Evolutionary conservation across 1,284 basidiomycete genomes (phyloP), one percentile per base, ranked within the genome.

Genomic region (Omphalotus olearius): DNA sequence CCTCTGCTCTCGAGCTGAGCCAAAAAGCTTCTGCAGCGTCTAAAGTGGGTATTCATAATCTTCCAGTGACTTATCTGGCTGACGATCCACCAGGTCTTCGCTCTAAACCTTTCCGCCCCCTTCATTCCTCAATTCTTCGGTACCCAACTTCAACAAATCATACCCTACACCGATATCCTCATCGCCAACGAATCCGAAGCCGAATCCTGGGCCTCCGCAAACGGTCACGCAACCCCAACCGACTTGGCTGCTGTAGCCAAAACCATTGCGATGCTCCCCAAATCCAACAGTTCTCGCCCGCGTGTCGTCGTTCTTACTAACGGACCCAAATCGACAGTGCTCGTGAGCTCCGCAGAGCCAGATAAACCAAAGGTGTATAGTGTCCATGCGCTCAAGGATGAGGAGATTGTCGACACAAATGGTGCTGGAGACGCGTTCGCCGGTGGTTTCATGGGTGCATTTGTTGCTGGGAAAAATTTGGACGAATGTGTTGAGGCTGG

Each of bases 351-450:
- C 26, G 76, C 73, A 38, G 75, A 81, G 11, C 73, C 80, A 2
- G 76, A 82, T 20, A 67, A 63, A 39, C 71, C 76, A 11, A 79
- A 78, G 76, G 69, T 75, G 11, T 88, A 76, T 71, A 62, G 75
- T 30, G 91, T 96, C 45, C 67, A 75, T 52, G 74, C 80, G 46
- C 75, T 98, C 56, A 63, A 70, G 48, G 75, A 77, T 58, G 79
- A 79, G 52, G 67, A 88, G 67, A 96, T 99, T 62, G 86, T 98
- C 54, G 97, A 99, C 71, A 99, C 97, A 52, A 99, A 99, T 72
- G 97, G 93, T 49, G 97, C 97, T n/a, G 97, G 97, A 48, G 97
- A 99, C 69, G 94, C 93, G 47, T 99, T 99, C 62, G 93, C 94
- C n/a, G 97, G 97, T 57, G 97, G 93, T 45, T 95, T 98, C 76